Conservation (phyloP, 2,329 filamentous ascomycete genomes). For the Intubia oerlemansii region DNA sequence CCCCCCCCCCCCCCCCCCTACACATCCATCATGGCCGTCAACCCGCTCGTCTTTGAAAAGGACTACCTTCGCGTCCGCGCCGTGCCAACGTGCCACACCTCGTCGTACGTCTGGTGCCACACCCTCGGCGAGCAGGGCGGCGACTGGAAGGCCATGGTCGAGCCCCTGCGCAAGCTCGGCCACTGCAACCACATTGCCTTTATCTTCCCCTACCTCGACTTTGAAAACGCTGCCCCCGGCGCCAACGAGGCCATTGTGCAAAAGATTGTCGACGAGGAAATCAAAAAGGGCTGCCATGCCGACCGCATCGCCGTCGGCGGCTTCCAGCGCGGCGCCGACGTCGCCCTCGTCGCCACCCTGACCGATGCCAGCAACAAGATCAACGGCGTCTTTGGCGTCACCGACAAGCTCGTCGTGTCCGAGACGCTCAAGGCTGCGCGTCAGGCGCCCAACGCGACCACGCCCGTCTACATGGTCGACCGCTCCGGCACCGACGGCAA, state of each 20-base stretch:
- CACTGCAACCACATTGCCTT: conserved; percentile 3
- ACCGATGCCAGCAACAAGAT: conserved; percentile 1
- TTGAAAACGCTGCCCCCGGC: too few relatives aligned
- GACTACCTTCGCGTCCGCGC: conserved; percentile 2
- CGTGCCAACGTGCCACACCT: conserved; percentile 1
- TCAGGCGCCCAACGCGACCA: background rate
- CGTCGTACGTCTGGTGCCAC: conserved; percentile 1
- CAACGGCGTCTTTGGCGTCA: conserved; percentile 1
- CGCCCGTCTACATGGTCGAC: background rate
- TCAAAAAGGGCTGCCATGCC: conserved; percentile 1
- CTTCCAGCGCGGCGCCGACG: background rate
- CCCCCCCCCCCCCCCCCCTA: too few relatives aligned
- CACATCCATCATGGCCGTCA: too few relatives aligned
- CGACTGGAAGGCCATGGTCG: conserved; percentile 1
- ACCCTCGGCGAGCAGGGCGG: background rate
- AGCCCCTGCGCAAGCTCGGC: conserved; percentile 1
- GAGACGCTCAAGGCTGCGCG: background rate
- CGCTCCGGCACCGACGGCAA: conserved; percentile 1
- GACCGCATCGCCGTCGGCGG: conserved; percentile 1
- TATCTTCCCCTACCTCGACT: conserved; percentile 2
- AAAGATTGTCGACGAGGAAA: conserved; percentile 1
- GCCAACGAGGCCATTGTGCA: background rate
- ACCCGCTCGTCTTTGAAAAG: too few relatives aligned
- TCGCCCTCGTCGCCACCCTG: background rate
- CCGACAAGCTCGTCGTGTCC: background rate